Conservation (phyloP, 2,329 filamentous ascomycete genomes). For the Fusarium nurragi region DNA sequence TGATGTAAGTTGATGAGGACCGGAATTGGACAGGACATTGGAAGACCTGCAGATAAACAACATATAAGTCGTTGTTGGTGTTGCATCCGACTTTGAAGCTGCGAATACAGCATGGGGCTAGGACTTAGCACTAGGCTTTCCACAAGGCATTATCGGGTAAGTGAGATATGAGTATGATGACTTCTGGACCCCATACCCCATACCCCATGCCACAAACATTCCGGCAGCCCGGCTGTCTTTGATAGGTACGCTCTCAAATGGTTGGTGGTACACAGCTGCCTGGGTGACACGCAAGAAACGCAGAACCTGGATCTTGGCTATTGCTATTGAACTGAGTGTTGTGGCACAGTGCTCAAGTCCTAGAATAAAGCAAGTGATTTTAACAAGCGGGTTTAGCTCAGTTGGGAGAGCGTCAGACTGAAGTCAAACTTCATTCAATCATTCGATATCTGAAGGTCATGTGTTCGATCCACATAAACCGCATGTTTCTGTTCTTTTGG, state of each 20-base stretch:
- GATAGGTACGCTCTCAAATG: background rate
- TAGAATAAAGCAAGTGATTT: fast-evolving
- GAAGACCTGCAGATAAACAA: background rate
- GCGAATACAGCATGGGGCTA: background rate
- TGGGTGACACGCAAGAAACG: background rate
- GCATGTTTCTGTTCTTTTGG: conserved; percentile 34
- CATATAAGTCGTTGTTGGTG: background rate
- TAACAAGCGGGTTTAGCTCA: conserved; percentile 47
- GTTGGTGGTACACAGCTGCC: background rate
- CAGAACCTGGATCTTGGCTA: too few species aligned
- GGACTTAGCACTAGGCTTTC: background rate
- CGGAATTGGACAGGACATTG: background rate
- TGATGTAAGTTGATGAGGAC: background rate
- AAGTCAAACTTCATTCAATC: conserved; percentile 39
- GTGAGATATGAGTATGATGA: background rate
- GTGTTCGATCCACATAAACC: conserved; percentile 47
- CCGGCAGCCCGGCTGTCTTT: background rate
- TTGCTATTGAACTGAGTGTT: too few species aligned
- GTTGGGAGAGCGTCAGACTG: conserved; percentile 45
- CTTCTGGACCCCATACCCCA: too few species aligned
- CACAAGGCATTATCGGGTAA: background rate
- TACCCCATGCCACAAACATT: too few species aligned
- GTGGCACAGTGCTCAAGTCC: too few species aligned
- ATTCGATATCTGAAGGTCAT: conserved; percentile 45
- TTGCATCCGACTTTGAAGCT: background rate